Evolutionary conservation across 495 filamentous ascomycete species (phyloP).

Genomic region (Neurospora tetrasperma): DNA sequence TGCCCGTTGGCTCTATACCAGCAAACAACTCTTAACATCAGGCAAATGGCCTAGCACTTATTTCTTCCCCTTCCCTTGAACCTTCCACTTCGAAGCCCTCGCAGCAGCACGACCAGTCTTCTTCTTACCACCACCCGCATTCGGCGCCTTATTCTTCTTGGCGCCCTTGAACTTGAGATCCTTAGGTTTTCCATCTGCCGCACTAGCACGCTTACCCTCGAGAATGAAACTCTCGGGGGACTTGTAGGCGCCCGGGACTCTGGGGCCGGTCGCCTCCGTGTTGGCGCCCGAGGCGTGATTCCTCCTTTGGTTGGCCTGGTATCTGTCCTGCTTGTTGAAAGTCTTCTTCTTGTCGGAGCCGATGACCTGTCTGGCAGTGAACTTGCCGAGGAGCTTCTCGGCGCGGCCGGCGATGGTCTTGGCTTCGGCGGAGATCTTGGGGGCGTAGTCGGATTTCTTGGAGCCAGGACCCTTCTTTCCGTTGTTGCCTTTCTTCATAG

Average conservation of each 20-base stretch:
- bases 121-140: constrained; percentile 28
- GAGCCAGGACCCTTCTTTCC: constrained; percentile 16
- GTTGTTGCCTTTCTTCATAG: constrained; percentile 5
- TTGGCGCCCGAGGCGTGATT: constrained; percentile 1
- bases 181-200: constrained; percentile 47
- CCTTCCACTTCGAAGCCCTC: constrained; percentile 55
- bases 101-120: constrained; percentile 14
- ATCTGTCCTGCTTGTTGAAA: constrained; percentile 13
- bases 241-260: constrained; percentile 18
- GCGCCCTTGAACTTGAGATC: constrained; percentile 53
- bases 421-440: constrained; percentile 54
- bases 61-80: constrained; percentile 1
- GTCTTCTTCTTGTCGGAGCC: constrained; percentile 19
- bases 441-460: constrained; percentile 41
- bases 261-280: constrained; percentile 9
- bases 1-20: not conserved
- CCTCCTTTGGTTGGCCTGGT: constrained; percentile 9
- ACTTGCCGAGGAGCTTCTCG: constrained; percentile 68
- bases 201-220: constrained; percentile 77
- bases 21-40: not conserved
- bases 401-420: constrained; percentile 71
- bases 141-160: constrained; percentile 25
- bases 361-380: constrained; percentile 55
- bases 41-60: not conserved
- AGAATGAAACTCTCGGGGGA: constrained; percentile 67